These are phyloP conservation scores for Apophysomyces trapeziformis DNA, from an alignment of 371 early-diverging fungal genomes.

Conservation along the genomic window DNA sequence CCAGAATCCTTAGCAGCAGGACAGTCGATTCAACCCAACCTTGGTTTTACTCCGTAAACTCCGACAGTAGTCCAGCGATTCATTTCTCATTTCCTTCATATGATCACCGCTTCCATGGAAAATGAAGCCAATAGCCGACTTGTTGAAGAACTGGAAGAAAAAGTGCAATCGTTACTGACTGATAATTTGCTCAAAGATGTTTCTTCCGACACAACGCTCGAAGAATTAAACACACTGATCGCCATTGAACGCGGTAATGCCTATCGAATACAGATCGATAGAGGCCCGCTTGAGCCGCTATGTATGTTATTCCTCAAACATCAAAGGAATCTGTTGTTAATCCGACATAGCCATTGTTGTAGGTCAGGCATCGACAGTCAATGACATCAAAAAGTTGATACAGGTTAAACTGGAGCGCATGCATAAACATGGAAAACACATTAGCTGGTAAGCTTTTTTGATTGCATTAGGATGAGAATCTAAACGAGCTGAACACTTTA, in stretches of 20 bases:
- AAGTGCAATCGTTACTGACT: conserved; percentile 23
- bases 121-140: conserved; percentile 10
- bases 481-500: not conserved
- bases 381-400: conserved; percentile 39
- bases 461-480: not conserved
- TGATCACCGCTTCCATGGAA: not conserved
- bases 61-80: too few species aligned
- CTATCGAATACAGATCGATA: conserved; percentile 36
- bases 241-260: conserved; percentile 47
- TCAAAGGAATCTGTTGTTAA: not conserved
- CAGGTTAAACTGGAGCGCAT: conserved; percentile 20
- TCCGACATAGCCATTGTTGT: conserved; percentile 35
- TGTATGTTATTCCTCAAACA: conserved; percentile 22
- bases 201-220: conserved; percentile 15
- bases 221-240: conserved; percentile 40
- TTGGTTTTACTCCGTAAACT: too few species aligned
- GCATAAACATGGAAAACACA: conserved; percentile 18
- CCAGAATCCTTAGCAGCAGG: too few species aligned
- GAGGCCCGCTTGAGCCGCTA: conserved; percentile 31
- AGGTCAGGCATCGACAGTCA: conserved; percentile 35
- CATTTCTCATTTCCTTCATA: too few species aligned
- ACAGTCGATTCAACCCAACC: too few species aligned
- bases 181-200: conserved; percentile 36
- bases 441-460: conserved; percentile 30
- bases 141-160: conserved; percentile 24